phyloP scores from a whole-genome alignment of 257 asterid genomes.

The Gentiana dahurica region DNA sequence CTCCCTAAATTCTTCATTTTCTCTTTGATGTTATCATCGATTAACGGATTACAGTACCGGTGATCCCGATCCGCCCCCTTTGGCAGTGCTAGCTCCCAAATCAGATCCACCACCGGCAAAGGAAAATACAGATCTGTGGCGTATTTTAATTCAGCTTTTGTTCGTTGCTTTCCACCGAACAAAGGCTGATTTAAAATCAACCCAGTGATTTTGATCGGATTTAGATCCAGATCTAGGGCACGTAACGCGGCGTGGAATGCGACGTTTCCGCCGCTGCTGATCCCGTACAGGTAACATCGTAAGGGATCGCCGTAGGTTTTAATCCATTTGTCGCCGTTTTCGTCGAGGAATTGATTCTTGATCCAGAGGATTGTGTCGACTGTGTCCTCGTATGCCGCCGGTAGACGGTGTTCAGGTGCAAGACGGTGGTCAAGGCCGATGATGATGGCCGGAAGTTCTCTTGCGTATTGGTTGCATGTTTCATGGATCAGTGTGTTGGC shows the following conservation, averaged over 20 bases:
- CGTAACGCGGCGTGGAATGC: slow-evolving; percentile 44
- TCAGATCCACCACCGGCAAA: slow-evolving; percentile 54
- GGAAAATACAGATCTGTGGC: slow-evolving; percentile 71
- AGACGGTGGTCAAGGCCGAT: slow-evolving; percentile 60
- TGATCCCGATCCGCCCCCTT: slow-evolving; percentile 67
- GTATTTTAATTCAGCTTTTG: slow-evolving; percentile 58
- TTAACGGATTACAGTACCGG: slow-evolving; percentile 62
- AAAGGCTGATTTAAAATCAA: slow-evolving; percentile 59
- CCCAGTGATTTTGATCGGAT: slow-evolving; percentile 44
- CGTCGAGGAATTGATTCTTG: slow-evolving; percentile 27
- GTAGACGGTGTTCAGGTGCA: slow-evolving; percentile 83
- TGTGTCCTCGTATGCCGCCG: slow-evolving; percentile 78
- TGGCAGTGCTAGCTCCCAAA: slow-evolving; percentile 91
- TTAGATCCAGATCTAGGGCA: slow-evolving; percentile 29
- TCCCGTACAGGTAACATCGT: slow-evolving; percentile 62
- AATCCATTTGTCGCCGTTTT: slow-evolving; percentile 59
- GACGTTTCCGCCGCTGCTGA: slow-evolving; percentile 57
- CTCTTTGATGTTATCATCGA: slow-evolving; percentile 35
- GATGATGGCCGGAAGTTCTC: slow-evolving; percentile 49
- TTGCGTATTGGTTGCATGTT: slow-evolving; percentile 28
- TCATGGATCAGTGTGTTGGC: slow-evolving; percentile 41
- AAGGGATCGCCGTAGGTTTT: slow-evolving; percentile 50
- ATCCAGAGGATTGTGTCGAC: slow-evolving; percentile 61
- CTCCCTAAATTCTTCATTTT: slow-evolving; percentile 47
- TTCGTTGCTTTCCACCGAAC: slow-evolving; percentile 58